phyloP scores from a whole-genome alignment of 352 stramenopile genomes.

The Globisporangium megalacanthum region DNA sequence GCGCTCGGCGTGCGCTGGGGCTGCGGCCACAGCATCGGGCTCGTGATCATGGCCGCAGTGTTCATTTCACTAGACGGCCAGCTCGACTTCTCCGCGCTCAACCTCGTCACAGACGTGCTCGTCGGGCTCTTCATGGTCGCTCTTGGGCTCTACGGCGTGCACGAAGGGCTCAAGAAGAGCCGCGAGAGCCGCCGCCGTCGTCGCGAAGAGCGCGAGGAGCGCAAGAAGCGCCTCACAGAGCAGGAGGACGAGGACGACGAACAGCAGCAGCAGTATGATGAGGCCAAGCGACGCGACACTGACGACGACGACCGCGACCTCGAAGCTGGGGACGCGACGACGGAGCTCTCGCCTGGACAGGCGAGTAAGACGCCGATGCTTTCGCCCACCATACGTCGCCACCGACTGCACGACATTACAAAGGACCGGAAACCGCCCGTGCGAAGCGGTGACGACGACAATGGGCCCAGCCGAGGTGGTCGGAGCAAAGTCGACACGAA shows the following conservation, averaged over 20 bases:
- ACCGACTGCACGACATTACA: conserved; percentile 6
- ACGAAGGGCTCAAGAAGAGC: conserved; percentile 56
- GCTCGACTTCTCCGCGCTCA: conserved; percentile 33
- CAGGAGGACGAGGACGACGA: conserved; percentile 6
- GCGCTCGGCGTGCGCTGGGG: conserved; percentile 84
- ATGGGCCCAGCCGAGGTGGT: no score
- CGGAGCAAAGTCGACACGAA: conserved; percentile 7
- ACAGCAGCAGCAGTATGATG: conserved; percentile 1
- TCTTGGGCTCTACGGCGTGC: conserved; percentile 58
- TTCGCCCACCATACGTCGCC: conserved; percentile 2
- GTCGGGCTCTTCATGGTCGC: conserved; percentile 77
- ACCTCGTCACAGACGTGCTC: conserved; percentile 53
- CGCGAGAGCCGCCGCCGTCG: conserved; percentile 16
- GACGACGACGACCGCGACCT: not conserved
- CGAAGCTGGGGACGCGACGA: conserved; percentile 4
- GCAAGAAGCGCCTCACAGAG: not conserved
- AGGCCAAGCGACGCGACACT: conserved; percentile 3
- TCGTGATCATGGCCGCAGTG: conserved; percentile 61
- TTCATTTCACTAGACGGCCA: conserved; percentile 47
- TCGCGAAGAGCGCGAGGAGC: conserved; percentile 5
- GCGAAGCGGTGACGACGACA: conserved; percentile 6
- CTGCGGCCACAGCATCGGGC: conserved; percentile 66
- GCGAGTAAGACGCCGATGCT: conserved; percentile 10
- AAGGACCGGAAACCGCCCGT: not conserved
- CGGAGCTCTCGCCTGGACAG: conserved; percentile 1